A percentile compares a stretch with the other conserved stretches of the same genome.
These are phyloP conservation scores for Linum lewisii DNA, from an alignment of 345 rosid genomes.

Conservation along the genomic window DNA sequence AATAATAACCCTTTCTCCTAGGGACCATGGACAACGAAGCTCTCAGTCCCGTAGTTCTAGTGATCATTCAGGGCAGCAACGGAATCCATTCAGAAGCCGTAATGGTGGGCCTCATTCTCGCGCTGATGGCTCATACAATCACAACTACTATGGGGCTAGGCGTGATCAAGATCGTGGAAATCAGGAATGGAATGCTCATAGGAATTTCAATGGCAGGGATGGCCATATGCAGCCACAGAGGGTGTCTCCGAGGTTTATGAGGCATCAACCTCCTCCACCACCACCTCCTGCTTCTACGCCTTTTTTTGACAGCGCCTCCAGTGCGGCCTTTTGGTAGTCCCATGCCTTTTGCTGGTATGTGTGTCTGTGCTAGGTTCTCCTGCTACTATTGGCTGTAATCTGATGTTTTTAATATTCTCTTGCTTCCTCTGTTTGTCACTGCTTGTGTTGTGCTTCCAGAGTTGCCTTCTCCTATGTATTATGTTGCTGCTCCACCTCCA, in stretches of 20 bases:
- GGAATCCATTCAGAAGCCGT: conserved; percentile 55
- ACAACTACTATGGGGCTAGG: conserved; percentile 57
- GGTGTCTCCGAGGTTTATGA: conserved; percentile 39
- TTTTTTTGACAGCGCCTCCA: conserved; percentile 31
- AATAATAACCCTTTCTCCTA: conserved; percentile 40
- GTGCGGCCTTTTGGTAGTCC: conserved; percentile 38
- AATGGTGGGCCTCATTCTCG: conserved; percentile 40
- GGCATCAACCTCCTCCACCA: conserved; percentile 54
- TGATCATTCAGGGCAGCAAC: conserved; percentile 48
- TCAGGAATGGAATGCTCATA: conserved; percentile 35
- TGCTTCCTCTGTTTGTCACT: neutral
- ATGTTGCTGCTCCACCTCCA: neutral
- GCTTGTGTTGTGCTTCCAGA: neutral
- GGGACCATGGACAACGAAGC: conserved; percentile 46
- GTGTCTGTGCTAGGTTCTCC: neutral
- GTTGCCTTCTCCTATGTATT: neutral
- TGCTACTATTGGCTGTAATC: neutral
- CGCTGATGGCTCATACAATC: conserved; percentile 58
- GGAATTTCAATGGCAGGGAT: conserved; percentile 60
- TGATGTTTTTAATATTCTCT: neutral
- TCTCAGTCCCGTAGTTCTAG: conserved; percentile 40
- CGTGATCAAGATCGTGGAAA: conserved; percentile 57
- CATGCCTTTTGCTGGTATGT: conserved; percentile 19
- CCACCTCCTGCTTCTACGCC: conserved; percentile 32
- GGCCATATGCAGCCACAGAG: conserved; percentile 51